These are phyloP conservation scores for Candida sakaeoensis DNA, from an alignment of 805 yeast species.

Conservation along the genomic window DNA sequence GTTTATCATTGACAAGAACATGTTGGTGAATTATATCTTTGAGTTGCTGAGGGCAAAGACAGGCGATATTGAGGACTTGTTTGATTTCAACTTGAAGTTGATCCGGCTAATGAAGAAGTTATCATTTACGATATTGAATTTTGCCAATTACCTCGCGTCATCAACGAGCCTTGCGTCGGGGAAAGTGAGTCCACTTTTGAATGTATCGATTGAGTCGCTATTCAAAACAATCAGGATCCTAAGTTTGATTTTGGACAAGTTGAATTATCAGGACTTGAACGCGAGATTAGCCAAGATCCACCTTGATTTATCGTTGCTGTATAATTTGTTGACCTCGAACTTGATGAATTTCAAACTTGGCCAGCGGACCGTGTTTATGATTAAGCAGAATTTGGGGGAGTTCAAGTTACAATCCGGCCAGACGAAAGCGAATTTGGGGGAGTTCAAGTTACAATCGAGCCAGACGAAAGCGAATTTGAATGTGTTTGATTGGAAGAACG, in stretches of 20 bases:
- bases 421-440: conserved; percentile 1
- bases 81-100: conserved; percentile 39
- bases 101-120: conserved; percentile 35
- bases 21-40: conserved; percentile 30
- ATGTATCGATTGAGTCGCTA: conserved; percentile 29
- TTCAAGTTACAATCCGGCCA: conserved; percentile 21
- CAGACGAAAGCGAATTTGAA: conserved; percentile 1
- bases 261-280: conserved; percentile 20
- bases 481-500: conserved; percentile 18
- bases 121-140: conserved; percentile 22
- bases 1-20: conserved; percentile 32
- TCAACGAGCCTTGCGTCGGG: too few species aligned
- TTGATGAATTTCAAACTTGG: conserved; percentile 25
- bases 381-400: conserved; percentile 21
- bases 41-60: conserved; percentile 28
- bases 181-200: conserved; percentile 20
- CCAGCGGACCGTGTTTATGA: conserved; percentile 15
- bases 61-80: conserved; percentile 18
- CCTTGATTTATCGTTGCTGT: conserved; percentile 33
- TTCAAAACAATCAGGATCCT: conserved; percentile 32
- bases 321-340: conserved; percentile 27
- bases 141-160: conserved; percentile 29
- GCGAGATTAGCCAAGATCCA: conserved; percentile 31
- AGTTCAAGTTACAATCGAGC: conserved; percentile 22
- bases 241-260: conserved; percentile 32